Evolutionary conservation across 164 flowering plant genomes (phyloP), one percentile per base, ranked within the genome.

Genomic region (Vitis rotundifolia): DNA sequence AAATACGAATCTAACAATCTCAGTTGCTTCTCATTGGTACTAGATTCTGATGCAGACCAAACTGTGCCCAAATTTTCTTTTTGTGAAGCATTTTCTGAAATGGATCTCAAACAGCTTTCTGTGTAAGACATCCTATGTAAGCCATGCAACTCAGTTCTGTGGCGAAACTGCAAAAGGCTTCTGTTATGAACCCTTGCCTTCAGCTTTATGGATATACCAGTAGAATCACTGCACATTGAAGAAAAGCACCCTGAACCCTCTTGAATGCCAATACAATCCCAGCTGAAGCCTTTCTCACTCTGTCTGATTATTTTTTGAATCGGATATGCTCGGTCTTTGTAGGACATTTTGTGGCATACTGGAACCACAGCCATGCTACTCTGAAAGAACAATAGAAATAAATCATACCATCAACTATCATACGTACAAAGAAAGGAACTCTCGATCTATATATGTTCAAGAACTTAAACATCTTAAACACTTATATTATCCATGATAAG

Each of bases 1-100:
- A 89, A 78, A 71, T 85, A 89, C 58, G 86, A 81, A 66, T 82
- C 89, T 28, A 89, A 75, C 22, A 76, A 69, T 59, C 78, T 77
- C 64, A 84, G 68, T 66, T 86, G 88, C 57, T 75, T 75, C 74
- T 73, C 81, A 56, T 14, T 73, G 59, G 68, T 65, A 67, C 65
- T 70, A 61, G 78, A 61, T 29, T 77, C 76, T 48, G 78, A 68
- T 11, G 76, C 69, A 71, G 56, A 66, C 16, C 59, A 22, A 10
- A 74, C 66, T 49, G 8, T 47, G 65, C 67, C 8, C 0, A 31
- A n/a, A 48, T 37, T 76, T 50, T 73, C 71, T 63, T 15, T 71
- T 49, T 57, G 69, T 49, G 63, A 63, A 49, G 54, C 69, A 63
- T 59, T 22, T 44, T 61, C 52, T 12, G 69, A 57, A 28, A 49